Evolutionary conservation across 2,329 filamentous ascomycete species (phyloP), one percentile per base, ranked within the genome.

Genomic region (Colletotrichum tamarilloi): DNA sequence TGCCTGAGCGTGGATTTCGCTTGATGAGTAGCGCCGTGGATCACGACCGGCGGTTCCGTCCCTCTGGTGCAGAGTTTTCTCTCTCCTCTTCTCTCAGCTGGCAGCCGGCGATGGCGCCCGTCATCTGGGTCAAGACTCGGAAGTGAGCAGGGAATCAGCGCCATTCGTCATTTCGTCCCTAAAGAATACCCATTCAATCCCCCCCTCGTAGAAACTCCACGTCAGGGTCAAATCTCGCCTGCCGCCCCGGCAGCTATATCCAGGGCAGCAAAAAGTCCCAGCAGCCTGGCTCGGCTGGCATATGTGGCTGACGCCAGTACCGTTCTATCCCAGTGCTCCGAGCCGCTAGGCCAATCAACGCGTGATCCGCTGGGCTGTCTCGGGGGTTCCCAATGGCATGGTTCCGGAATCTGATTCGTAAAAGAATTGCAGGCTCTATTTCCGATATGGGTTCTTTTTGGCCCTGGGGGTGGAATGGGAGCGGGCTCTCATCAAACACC

Each of bases 401-500:
- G 70, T 60, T 70, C 60, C 60, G 70, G 60, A 73, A 70, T 70
- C 66, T 56, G 55, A 65, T 73, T 70, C 60, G 70, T 70, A 69
- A 62, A 28, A 65, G 67, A 59, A 64, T 46, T 65, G 66, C 59
- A 22, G 70, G 46, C 55, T 59, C 46, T 24, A 70, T 65, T 60
- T 73, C 70, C 70, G 67, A 73, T 70, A 73, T 57, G 67, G 70
- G 55, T 28, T 64, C 57, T 56, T 70, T 59, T 56, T 35, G n/a
- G 19, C 26, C 35, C 19, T n/a, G 42, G 42, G 19, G 42, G 19
- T 49, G 42, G 42, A 49, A 49, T 49, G 19, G 19, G 42, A 42
- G 42, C 4, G 60, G 60, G 32, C 35, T 35, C 9, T 70, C 67
- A 65, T 73, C 65, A 49, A 62, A 64, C 56, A 28, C 12, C 16